Conservation (phyloP, 768 basidiomycete species). For the Psilocybe azurescens region DNA sequence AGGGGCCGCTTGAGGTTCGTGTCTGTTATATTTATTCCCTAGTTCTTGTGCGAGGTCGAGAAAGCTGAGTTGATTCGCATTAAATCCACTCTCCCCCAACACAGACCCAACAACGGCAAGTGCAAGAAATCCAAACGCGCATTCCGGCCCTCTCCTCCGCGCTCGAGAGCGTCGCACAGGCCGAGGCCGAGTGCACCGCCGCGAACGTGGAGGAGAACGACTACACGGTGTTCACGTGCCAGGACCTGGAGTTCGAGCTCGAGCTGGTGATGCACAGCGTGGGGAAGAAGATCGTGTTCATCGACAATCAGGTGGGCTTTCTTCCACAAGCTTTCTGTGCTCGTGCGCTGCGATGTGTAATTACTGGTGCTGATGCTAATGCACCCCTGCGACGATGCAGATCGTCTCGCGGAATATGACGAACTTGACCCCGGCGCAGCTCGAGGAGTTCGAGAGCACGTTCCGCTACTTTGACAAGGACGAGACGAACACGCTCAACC, state of each 20-base stretch:
- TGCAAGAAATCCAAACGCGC: constrained; percentile 66
- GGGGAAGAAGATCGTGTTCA: constrained; percentile 90
- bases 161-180: constrained; percentile 57
- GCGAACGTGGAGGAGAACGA: constrained; percentile 99
- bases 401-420: constrained; percentile 94
- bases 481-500: constrained; percentile 83
- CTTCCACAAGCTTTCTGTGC: background rate
- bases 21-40: too few species aligned
- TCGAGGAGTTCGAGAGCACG: constrained; percentile 96
- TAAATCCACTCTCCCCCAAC: too few species aligned
- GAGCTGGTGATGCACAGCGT: constrained; percentile 82
- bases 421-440: constrained; percentile 92
- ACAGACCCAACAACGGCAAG: constrained; percentile 64
- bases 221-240: constrained; percentile 87
- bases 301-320: constrained; percentile 86
- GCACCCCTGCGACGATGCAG: constrained; percentile 39
- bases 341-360: too few species aligned
- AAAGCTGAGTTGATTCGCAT: too few species aligned
- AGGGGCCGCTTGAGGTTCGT: constrained; percentile 75
- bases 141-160: constrained; percentile 68
- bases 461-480: constrained; percentile 98
- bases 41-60: too few species aligned
- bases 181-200: constrained; percentile 77
- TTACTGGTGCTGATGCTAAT: too few species aligned
- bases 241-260: constrained; percentile 91